Percentiles rank a stretch among this genome's conserved stretches.
These are phyloP conservation scores for Scalesia atractyloides DNA, from an alignment of 129 eudicot genomes.

Conservation along the genomic window DNA sequence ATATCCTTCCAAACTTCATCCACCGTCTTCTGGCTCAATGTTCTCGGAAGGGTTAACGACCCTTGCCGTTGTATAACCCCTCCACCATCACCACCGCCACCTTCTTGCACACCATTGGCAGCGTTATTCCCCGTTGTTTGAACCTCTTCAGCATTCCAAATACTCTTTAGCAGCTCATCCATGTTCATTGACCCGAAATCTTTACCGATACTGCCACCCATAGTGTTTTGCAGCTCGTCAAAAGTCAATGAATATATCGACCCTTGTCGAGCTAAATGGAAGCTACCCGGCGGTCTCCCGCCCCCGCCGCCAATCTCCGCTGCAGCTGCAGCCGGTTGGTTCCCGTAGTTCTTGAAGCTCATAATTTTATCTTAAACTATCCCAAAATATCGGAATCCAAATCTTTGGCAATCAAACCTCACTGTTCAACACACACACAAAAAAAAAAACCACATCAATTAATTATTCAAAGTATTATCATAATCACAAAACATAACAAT, in stretches of 20 bases:
- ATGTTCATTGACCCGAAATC: slow-evolving; percentile 99
- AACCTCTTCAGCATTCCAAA: slow-evolving; percentile 94
- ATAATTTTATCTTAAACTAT: slow-evolving; percentile 26
- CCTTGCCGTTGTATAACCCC: slow-evolving; percentile 84
- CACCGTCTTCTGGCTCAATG: slow-evolving; percentile 82
- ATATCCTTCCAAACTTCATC: slow-evolving; percentile 95
- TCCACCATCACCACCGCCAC: slow-evolving; percentile 29
- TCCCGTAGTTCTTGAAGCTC: slow-evolving; percentile 68
- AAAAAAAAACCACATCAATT: background rate
- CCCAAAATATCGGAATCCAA: background rate
- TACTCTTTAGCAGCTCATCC: slow-evolving; percentile 90
- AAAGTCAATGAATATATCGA: slow-evolving; percentile 85
- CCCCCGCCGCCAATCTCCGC: slow-evolving; percentile 26
- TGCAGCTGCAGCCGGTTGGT: slow-evolving; percentile 35
- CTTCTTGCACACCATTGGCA: slow-evolving; percentile 20
- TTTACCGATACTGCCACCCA: slow-evolving; percentile 76
- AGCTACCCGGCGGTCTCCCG: slow-evolving; percentile 53
- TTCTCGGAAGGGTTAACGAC: slow-evolving; percentile 85
- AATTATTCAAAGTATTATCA: background rate
- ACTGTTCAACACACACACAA: slow-evolving; percentile 8
- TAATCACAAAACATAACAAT: background rate
- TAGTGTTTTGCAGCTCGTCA: slow-evolving; percentile 80
- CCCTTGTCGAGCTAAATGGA: slow-evolving; percentile 63
- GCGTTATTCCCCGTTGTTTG: slow-evolving; percentile 45
- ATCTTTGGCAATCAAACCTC: background rate